A percentile compares a stretch with the other conserved stretches of the same genome.
Evolutionary conservation across 1,139 yeast genomes (phyloP).

Genomic region (Debaryomyces sp.): DNA sequence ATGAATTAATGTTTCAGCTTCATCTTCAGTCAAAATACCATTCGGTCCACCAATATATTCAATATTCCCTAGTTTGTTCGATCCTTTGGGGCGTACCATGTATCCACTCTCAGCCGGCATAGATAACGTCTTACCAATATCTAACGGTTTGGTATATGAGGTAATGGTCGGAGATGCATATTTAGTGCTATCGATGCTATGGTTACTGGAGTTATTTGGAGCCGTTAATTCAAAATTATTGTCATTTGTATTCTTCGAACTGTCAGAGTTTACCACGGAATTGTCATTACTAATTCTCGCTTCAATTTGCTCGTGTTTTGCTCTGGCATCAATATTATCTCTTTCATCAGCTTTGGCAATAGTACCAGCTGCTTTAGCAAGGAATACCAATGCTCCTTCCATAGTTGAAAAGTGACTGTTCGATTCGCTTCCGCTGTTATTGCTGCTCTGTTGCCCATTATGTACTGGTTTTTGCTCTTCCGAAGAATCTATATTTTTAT

Average conservation of each 20-base stretch:
- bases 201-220: background rate
- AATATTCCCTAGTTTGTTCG: conserved; percentile 55
- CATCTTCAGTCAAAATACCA: conserved; percentile 65
- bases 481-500: background rate
- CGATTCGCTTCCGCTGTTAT: conserved; percentile 5
- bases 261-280: conserved; percentile 1
- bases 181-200: background rate
- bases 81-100: conserved; percentile 56
- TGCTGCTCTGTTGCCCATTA: background rate
- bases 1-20: conserved; percentile 64
- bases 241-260: background rate
- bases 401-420: conserved; percentile 43
- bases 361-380: conserved; percentile 77
- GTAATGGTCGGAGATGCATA: conserved; percentile 14
- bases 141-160: conserved; percentile 17
- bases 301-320: conserved; percentile 53
- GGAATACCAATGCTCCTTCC: conserved; percentile 69
- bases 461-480: background rate
- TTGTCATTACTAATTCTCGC: conserved; percentile 12
- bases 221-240: background rate
- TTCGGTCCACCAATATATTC: conserved; percentile 64
- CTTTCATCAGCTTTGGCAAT: conserved; percentile 68
- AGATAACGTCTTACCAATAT: conserved; percentile 16
- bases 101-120: conserved; percentile 45
- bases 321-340: conserved; percentile 67